Evolutionary conservation across 2,329 filamentous ascomycete species (phyloP).

Genomic region (Didymosphaeria variabile): DNA sequence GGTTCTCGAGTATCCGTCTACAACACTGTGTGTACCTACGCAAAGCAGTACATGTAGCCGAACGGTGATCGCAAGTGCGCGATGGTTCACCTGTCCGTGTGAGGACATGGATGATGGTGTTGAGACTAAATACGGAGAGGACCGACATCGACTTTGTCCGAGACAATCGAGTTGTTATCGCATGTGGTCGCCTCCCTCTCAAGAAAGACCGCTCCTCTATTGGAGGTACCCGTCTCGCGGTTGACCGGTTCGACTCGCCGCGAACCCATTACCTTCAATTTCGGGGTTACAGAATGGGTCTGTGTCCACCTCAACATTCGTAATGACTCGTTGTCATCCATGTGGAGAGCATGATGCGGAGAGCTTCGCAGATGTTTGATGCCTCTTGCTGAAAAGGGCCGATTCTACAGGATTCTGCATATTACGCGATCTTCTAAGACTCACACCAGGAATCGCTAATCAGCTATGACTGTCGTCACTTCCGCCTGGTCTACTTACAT

Average conservation of each 20-base stretch:
- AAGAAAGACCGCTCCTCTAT: not conserved
- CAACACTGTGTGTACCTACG: conserved; percentile 7
- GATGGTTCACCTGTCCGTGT: not conserved
- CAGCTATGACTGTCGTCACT: conserved; percentile 21
- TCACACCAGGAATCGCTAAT: conserved; percentile 18
- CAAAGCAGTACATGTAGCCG: conserved; percentile 1
- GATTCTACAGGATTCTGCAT: conserved; percentile 35
- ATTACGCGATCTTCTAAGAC: conserved; percentile 33
- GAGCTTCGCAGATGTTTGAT: conserved; percentile 40
- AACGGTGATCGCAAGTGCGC: not conserved
- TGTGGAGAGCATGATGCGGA: conserved; percentile 31
- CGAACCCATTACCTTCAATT: conserved; percentile 28
- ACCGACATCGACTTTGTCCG: not conserved
- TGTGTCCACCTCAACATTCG: conserved; percentile 28
- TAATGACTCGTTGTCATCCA: conserved; percentile 21
- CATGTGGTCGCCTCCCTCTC: not conserved
- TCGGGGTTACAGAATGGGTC: conserved; percentile 25
- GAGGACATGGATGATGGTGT: not conserved
- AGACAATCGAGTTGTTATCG: not conserved
- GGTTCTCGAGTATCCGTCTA: conserved; percentile 8
- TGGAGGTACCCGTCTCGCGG: not conserved
- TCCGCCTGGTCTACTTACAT: conserved; percentile 17
- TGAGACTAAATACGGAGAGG: not conserved
- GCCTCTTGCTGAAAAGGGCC: conserved; percentile 35
- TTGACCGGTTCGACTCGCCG: conserved; percentile 25